phyloP scores from a whole-genome alignment of 2,329 filamentous ascomycete genomes.

The Amauroascus verrucosus region DNA sequence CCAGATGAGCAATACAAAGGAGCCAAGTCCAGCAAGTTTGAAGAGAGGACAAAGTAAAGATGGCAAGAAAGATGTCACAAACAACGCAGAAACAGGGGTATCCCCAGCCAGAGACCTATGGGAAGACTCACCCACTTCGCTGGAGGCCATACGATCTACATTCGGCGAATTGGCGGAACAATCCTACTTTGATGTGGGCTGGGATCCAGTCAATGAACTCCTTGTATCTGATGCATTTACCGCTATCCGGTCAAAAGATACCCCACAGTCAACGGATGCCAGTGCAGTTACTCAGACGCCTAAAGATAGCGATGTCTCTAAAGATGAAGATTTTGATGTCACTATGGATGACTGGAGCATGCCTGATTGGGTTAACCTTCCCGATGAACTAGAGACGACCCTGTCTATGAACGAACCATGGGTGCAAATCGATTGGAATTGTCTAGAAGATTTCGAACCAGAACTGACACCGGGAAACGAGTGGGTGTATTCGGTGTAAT shows the following conservation, averaged over 20 bases:
- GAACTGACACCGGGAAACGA: background rate
- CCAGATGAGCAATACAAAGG: constrained; percentile 22
- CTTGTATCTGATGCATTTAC: constrained; percentile 30
- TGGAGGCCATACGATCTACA: constrained; percentile 30
- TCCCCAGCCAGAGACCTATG: constrained; percentile 25
- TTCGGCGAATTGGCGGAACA: constrained; percentile 28
- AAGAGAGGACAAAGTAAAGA: constrained; percentile 23
- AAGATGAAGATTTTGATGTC: constrained; percentile 25
- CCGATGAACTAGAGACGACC: constrained; percentile 21
- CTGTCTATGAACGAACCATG: constrained; percentile 18
- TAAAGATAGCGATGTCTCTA: constrained; percentile 27
- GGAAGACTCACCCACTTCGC: constrained; percentile 30
- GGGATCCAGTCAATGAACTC: constrained; percentile 31
- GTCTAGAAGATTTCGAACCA: constrained; percentile 21
- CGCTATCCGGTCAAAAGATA: constrained; percentile 26
- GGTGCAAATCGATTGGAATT: constrained; percentile 31
- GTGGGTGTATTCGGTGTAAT: constrained; percentile 4
- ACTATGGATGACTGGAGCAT: constrained; percentile 27
- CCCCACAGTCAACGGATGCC: constrained; percentile 31
- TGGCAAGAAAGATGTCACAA: constrained; percentile 22
- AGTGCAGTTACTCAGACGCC: constrained; percentile 30
- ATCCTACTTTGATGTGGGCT: constrained; percentile 22
- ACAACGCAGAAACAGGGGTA: constrained; percentile 17
- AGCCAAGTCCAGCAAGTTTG: constrained; percentile 13
- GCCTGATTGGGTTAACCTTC: constrained; percentile 25